Conservation (phyloP, 2,329 filamentous ascomycete genomes). For the Sphaerulina vaccinii region DNA sequence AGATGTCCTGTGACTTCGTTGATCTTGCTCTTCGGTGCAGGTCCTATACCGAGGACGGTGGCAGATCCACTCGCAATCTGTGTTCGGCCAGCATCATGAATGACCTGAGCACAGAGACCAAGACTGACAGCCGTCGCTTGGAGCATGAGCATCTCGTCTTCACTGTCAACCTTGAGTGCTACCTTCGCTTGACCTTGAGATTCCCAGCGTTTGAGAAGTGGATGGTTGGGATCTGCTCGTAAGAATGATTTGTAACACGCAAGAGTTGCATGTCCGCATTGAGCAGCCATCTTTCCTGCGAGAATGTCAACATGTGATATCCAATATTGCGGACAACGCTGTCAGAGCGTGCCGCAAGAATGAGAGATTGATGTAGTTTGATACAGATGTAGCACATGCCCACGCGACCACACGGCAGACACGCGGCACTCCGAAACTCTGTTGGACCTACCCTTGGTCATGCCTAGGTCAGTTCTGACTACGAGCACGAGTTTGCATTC, state of each 20-base stretch:
- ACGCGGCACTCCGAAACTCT: slow-evolving; percentile 3
- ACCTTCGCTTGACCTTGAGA: slow-evolving; percentile 54
- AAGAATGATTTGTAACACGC: slow-evolving; percentile 90
- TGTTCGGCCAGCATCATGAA: slow-evolving; percentile 92
- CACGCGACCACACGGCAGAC: slow-evolving; percentile 2
- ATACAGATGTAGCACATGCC: not conserved
- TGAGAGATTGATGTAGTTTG: not conserved
- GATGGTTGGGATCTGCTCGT: slow-evolving; percentile 53
- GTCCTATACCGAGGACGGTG: slow-evolving; percentile 76
- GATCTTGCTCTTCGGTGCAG: slow-evolving; percentile 77
- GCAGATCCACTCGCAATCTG: slow-evolving; percentile 92
- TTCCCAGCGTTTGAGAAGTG: slow-evolving; percentile 81
- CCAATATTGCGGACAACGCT: not conserved
- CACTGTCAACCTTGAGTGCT: slow-evolving; percentile 80
- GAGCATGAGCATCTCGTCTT: slow-evolving; percentile 74
- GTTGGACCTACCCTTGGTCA: slow-evolving; percentile 78
- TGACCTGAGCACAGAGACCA: slow-evolving; percentile 83
- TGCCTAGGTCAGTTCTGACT: slow-evolving; percentile 89
- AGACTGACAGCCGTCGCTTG: slow-evolving; percentile 78
- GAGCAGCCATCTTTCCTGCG: slow-evolving; percentile 91
- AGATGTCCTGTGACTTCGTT: slow-evolving; percentile 81
- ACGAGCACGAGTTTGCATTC: slow-evolving; percentile 94
- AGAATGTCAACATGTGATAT: not conserved
- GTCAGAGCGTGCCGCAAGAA: not conserved
- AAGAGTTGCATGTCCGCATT: slow-evolving; percentile 75